Percentiles rank a stretch among this genome's conserved stretches.
These are phyloP conservation scores for Verticillium nonalfalfae DNA, from an alignment of 2,329 filamentous ascomycete species.

Conservation along the genomic window DNA sequence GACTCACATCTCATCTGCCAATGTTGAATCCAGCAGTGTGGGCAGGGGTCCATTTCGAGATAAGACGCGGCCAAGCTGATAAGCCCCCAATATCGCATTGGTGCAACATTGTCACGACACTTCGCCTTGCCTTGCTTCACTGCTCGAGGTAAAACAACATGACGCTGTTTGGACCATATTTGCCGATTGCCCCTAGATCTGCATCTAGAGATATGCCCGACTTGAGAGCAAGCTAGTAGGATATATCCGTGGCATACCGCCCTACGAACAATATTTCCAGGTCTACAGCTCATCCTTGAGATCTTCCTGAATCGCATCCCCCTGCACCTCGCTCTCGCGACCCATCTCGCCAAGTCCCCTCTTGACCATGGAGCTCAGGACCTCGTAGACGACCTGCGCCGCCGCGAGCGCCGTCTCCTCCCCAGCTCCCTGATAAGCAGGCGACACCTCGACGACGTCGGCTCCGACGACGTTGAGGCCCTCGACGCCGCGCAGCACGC, in stretches of 20 bases:
- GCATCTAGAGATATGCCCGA: too few species aligned
- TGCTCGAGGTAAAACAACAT: neutral
- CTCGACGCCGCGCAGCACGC: conserved; percentile 77
- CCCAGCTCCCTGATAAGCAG: conserved; percentile 73
- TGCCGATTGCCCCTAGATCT: neutral
- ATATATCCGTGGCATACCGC: neutral
- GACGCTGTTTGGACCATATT: neutral
- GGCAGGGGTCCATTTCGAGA: neutral
- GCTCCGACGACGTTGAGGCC: conserved; percentile 79
- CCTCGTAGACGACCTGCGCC: conserved; percentile 78
- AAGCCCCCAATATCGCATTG: conserved; percentile 1
- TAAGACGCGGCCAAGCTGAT: neutral
- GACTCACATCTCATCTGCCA: neutral
- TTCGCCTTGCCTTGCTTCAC: neutral
- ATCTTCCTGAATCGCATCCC: neutral
- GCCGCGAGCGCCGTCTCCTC: conserved; percentile 80
- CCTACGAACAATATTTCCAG: neutral
- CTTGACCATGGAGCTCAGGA: conserved; percentile 72
- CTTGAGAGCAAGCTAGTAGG: neutral
- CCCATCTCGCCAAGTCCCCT: conserved; percentile 32
- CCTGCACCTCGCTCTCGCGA: conserved; percentile 19
- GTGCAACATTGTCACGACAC: neutral
- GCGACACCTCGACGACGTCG: conserved; percentile 84
- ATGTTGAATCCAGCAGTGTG: neutral
- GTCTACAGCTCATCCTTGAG: conserved; percentile 30